Percentiles rank a stretch among this genome's conserved stretches.
Evolutionary conservation across 2,329 filamentous ascomycete species (phyloP).

Genomic region (Colletotrichum magnum): DNA sequence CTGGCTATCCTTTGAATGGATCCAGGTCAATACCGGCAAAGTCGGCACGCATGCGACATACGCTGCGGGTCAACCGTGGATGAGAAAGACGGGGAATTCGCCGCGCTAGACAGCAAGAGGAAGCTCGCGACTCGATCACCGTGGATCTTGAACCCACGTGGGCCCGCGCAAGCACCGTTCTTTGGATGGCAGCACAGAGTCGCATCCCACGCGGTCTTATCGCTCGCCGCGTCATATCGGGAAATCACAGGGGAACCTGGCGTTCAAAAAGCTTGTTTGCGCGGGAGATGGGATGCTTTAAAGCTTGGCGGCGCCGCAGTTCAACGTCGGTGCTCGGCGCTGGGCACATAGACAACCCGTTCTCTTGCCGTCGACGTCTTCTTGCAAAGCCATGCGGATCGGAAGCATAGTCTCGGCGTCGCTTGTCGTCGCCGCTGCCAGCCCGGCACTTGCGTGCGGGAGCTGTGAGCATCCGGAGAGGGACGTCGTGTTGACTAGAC

Average conservation of each 20-base stretch:
- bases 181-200: slow-evolving; percentile 14
- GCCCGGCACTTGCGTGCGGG: slow-evolving; percentile 8
- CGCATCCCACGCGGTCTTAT: slow-evolving; percentile 3
- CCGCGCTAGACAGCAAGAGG: slow-evolving; percentile 21
- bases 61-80: slow-evolving; percentile 2
- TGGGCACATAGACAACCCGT: no score
- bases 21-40: slow-evolving; percentile 11
- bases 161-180: background rate
- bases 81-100: background rate
- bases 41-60: slow-evolving; percentile 15
- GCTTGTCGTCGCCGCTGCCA: background rate
- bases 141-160: slow-evolving; percentile 21
- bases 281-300: slow-evolving; percentile 5
- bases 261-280: slow-evolving; percentile 25
- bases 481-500: slow-evolving; percentile 39
- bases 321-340: background rate
- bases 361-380: background rate
- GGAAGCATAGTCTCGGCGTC: slow-evolving; percentile 6
- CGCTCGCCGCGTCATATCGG: slow-evolving; percentile 10
- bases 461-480: slow-evolving; percentile 36
- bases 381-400: slow-evolving; percentile 12
- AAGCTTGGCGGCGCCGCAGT: slow-evolving; percentile 18
- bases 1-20: no score
- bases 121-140: slow-evolving; percentile 11
- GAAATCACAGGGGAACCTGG: background rate